Evolutionary conservation across 306 rosid species (phyloP).

Genomic region (Purshia tridentata): DNA sequence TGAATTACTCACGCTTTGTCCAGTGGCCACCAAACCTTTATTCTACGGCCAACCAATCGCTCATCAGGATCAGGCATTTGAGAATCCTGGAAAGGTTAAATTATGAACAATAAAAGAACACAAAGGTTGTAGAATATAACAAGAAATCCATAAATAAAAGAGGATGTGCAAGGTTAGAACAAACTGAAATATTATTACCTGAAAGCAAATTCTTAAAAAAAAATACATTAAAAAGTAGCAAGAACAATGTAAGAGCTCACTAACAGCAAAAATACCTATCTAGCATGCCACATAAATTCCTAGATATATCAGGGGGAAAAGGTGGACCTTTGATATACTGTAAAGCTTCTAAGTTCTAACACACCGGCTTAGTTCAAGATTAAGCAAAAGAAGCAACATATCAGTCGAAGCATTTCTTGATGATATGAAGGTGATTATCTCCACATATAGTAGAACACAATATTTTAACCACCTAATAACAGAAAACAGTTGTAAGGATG

Average conservation of each 20-base stretch:
- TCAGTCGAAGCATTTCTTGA: neutral
- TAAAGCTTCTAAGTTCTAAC: neutral
- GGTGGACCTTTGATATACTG: neutral
- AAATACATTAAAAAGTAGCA: neutral
- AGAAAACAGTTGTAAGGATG: neutral
- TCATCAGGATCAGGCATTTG: slow-evolving; percentile 28
- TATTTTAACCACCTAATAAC: neutral
- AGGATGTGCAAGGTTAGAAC: neutral
- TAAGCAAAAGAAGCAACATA: neutral
- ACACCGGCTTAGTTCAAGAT: neutral
- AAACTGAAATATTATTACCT: neutral
- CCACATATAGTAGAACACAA: neutral
- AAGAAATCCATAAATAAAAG: neutral
- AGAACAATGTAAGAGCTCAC: neutral
- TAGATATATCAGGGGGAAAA: neutral
- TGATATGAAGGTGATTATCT: neutral
- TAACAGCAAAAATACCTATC: neutral
- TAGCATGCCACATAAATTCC: neutral
- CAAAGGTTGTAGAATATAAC: neutral
- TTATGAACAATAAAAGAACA: neutral
- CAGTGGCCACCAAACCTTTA: slow-evolving; percentile 86
- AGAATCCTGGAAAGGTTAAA: slow-evolving; percentile 28
- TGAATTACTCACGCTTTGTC: slow-evolving; percentile 60
- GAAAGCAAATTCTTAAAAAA: neutral
- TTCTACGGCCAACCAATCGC: slow-evolving; percentile 50